Conservation (phyloP, 2,329 filamentous ascomycete species). For the Diaporthe helianthi region DNA sequence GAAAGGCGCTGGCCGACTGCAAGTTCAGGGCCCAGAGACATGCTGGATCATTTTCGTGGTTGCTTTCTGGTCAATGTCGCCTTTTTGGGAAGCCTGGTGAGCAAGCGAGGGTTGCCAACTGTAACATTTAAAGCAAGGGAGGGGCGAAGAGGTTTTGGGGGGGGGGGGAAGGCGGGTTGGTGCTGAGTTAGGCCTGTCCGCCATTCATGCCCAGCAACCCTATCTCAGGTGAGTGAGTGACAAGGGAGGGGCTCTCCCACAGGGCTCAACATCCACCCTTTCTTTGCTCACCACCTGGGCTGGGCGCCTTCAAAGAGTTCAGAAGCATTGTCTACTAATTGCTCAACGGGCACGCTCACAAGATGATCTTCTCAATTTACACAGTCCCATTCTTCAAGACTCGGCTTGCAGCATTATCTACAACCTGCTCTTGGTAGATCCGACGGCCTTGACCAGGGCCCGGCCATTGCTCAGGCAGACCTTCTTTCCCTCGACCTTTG, state of each 20-base stretch:
- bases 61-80: neutral
- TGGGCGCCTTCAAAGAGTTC: neutral
- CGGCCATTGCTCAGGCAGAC: conserved; percentile 87
- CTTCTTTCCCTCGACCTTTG: conserved; percentile 79
- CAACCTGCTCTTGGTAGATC: conserved; percentile 66
- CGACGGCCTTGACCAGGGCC: conserved; percentile 74
- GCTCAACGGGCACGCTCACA: neutral
- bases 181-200: too few species aligned
- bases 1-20: conserved; percentile 79
- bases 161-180: too few species aligned
- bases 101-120: neutral
- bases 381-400: neutral
- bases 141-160: too few species aligned
- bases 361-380: neutral
- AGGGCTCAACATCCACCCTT: neutral
- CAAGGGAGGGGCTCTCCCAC: neutral
- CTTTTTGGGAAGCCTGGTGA: neutral
- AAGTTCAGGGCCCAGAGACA: conserved; percentile 45
- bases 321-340: neutral
- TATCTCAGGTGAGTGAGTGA: too few species aligned
- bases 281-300: neutral
- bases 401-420: conserved; percentile 45
- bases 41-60: conserved; percentile 38
- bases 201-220: too few species aligned
- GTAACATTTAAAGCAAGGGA: too few species aligned